Evolutionary conservation across 352 stramenopile species (phyloP), one percentile per base, ranked within the genome.

Genomic region (Phytophthora cryptogea): DNA sequence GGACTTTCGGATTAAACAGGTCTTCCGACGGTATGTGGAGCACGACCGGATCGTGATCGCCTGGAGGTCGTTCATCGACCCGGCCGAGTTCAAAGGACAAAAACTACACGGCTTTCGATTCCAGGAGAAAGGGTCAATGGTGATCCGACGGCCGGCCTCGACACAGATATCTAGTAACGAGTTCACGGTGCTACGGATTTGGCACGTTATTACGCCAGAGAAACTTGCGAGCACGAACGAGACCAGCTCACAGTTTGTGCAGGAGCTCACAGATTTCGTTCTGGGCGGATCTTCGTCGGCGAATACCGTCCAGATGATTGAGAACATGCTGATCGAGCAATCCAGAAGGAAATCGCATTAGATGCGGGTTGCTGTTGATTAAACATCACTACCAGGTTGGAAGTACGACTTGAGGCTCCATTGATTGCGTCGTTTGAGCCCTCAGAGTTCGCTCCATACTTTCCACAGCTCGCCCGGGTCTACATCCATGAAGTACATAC

Each of bases 21-120:
- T 90, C 41, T 72, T 88, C 32, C 72, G 79, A 3, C 70, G 76
- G 14, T 88, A 85, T 66, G 67, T 81, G n/a, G 76, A 88, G 39
- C 23, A 66, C 11, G 73, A 86, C 59, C 74, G 75, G 27, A 63
- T 85, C n/a, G 77, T 90, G 49, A 80, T 90, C 32, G 74, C 78
- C 26, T 90, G 78, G 78, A 73, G 66, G 32, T 77, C 81, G 14
- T 78, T 74, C 36, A 82, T 88, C 49, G 68, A 90, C 13, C 74
- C 78, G 8, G 59, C 81, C 14, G 69, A 85, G 51, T 88, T 89
- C 53, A 73, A 71, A 37, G 59, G 66, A 11, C 69, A 82, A 46
- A 58, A 69, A 32, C 51, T 88, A 6, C 44, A 72, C 4, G 76
- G 74, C 26, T 62, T 82, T 42, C 76, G 72, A 48, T 89, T 90